Evolutionary conservation across 768 basidiomycete genomes (phyloP), one percentile per base, ranked within the genome.

Genomic region (Phlebiopsis flavidoalba): DNA sequence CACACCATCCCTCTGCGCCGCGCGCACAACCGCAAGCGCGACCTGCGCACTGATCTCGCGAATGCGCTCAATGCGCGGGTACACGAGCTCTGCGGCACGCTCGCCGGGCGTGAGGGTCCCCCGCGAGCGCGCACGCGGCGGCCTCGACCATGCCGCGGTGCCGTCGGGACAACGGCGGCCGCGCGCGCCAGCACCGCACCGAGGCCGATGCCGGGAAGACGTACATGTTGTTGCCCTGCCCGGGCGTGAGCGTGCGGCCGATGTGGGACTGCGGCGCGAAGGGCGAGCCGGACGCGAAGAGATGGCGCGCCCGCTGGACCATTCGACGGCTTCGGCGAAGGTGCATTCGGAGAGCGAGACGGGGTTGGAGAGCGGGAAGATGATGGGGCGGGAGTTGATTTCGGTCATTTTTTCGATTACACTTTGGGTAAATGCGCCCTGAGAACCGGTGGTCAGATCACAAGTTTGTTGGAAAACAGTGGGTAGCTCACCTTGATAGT

Each of bases 221-320:
- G 72, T 89, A 91, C 91, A 95, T 94, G 73, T 96, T 98, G 72
- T 96, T 97, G 26, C 94, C 94, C 74, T 97, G 95, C 22, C 92
- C 91, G 1, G 95, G 86, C 64, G 87, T 86, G 64, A 87, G 75
- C 36, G 65, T 79, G 57, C 75, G 77, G 33, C 85, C 86, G 37
- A 79, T 72, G 74, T 78, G 88, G 59, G 74, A 67, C 64, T 86
- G 78, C 50, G 81, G 77, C 14, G 83, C 81, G 83, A 95, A 97
- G 3, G 94, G 95, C 35, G 89, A 91, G 3, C 94, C 95, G 45
- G 86, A 88, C 0, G 95, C 94, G 69, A 94, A 97, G 59, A 97
- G 59, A 97, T 82, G 17, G 88, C 89, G 46, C 72, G 76, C 31
- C 95, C 94, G 47, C 84, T 74, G 3, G 92, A 89, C 75, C 86